Evolutionary conservation across 2,329 filamentous ascomycete genomes (phyloP).

Genomic region (Lachnellula suecica): DNA sequence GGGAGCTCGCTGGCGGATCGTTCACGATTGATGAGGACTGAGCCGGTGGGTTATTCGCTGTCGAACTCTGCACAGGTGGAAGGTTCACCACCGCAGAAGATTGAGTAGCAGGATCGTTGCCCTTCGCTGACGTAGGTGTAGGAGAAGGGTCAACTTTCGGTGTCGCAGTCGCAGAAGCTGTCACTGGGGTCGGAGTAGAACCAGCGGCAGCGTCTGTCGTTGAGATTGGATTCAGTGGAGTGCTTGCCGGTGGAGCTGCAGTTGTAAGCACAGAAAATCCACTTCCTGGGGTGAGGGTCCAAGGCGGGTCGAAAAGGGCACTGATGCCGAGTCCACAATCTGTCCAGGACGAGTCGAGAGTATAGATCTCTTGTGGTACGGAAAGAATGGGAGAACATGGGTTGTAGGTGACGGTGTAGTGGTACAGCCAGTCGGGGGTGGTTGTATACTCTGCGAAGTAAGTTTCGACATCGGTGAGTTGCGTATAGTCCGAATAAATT

Average conservation of each 20-base stretch:
- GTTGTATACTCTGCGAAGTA: background rate
- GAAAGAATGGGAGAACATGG: background rate
- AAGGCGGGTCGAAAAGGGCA: slow-evolving; percentile 2
- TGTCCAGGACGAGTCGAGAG: background rate
- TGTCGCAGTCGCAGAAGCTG: background rate
- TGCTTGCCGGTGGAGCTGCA: background rate
- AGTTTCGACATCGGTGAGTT: background rate
- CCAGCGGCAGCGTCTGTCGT: background rate
- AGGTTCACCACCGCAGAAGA: background rate
- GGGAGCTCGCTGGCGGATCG: background rate
- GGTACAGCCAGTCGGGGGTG: background rate
- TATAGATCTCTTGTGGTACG: background rate
- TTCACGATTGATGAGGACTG: background rate
- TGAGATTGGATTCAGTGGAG: background rate
- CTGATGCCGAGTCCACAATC: background rate
- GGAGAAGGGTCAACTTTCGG: background rate
- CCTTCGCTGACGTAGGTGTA: background rate
- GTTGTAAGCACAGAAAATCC: background rate
- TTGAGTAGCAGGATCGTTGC: background rate
- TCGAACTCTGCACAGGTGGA: background rate
- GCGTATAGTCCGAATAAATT: background rate
- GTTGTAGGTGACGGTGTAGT: slow-evolving; percentile 2
- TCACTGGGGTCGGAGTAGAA: background rate
- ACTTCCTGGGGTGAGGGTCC: background rate
- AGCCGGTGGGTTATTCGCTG: background rate